A percentile compares a stretch with the other conserved stretches of the same genome.
Conservation (phyloP, 2,329 filamentous ascomycete species). For the Fusarium irregulare region DNA sequence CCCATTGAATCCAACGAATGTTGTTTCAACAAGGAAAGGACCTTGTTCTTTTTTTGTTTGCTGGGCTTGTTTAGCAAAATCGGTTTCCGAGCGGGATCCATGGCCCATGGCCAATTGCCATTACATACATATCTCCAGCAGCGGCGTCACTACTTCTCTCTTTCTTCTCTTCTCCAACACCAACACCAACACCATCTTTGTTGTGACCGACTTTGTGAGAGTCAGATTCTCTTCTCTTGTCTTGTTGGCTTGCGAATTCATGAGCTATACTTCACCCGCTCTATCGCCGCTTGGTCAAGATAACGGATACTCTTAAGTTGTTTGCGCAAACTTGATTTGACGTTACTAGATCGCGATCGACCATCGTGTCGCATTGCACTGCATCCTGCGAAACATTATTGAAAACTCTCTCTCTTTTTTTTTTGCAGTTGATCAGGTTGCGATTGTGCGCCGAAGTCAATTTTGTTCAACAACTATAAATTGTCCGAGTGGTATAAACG, state of each 20-base stretch:
- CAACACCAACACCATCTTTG: conserved; percentile 1
- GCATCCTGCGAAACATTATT: conserved; percentile 2
- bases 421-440: background rate
- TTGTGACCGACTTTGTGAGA: conserved; percentile 1
- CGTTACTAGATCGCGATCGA: conserved; percentile 20
- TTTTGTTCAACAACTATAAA: conserved; percentile 16
- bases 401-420: background rate
- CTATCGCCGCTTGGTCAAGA: conserved; percentile 24
- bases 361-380: conserved; percentile 12
- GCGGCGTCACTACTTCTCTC: conserved; percentile 8
- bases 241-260: background rate
- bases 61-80: conserved; percentile 24
- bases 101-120: background rate
- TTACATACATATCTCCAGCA: conserved; percentile 18
- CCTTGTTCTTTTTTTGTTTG: conserved; percentile 22
- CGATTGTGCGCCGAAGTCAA: conserved; percentile 4
- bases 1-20: conserved; percentile 33
- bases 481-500: conserved; percentile 11
- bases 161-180: conserved; percentile 3
- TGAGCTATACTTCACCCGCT: conserved; percentile 24
- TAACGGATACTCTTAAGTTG: conserved; percentile 34
- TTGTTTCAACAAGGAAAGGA: conserved; percentile 16
- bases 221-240: background rate
- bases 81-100: conserved; percentile 27
- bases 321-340: conserved; percentile 27